These are phyloP conservation scores for Blastocrithidia nonstop DNA, from an alignment of 208 protist species.

Conservation along the genomic window DNA sequence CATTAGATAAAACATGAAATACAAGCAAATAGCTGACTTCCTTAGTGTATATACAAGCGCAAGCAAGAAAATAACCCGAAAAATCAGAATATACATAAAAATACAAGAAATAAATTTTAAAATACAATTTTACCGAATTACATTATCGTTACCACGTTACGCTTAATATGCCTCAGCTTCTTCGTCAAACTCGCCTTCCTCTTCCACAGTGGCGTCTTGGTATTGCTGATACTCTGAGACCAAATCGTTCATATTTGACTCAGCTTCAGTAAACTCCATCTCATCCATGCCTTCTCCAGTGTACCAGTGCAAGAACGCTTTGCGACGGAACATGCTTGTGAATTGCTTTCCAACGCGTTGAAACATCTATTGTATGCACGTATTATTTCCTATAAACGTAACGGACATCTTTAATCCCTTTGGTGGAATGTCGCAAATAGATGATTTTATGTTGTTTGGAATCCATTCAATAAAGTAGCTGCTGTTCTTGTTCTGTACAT, in stretches of 20 bases:
- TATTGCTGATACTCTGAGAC: constrained; percentile 90
- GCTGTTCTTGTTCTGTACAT: constrained; percentile 33
- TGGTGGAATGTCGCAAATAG: constrained; percentile 85
- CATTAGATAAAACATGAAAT: too few species aligned
- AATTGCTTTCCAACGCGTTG: constrained; percentile 92
- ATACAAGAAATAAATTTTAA: constrained; percentile 1
- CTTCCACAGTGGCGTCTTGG: constrained; percentile 77
- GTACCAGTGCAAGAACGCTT: constrained; percentile 99
- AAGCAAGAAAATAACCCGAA: neutral
- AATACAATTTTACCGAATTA: constrained; percentile 2
- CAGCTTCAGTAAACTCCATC: constrained; percentile 82
- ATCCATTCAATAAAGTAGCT: constrained; percentile 91
- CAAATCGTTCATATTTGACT: constrained; percentile 91
- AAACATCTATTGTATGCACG: constrained; percentile 91
- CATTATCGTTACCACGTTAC: neutral
- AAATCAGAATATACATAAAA: neutral
- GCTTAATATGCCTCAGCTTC: constrained; percentile 41
- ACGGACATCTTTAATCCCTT: constrained; percentile 88
- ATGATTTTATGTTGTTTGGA: constrained; percentile 56
- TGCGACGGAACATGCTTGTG: constrained; percentile 95
- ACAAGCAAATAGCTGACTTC: neutral
- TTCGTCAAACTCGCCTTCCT: constrained; percentile 71
- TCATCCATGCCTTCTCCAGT: constrained; percentile 90
- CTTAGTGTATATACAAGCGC: neutral
- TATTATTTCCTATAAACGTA: constrained; percentile 91